Evolutionary conservation across 306 rosid genomes (phyloP).

Genomic region (Phaseolus lunatus): DNA sequence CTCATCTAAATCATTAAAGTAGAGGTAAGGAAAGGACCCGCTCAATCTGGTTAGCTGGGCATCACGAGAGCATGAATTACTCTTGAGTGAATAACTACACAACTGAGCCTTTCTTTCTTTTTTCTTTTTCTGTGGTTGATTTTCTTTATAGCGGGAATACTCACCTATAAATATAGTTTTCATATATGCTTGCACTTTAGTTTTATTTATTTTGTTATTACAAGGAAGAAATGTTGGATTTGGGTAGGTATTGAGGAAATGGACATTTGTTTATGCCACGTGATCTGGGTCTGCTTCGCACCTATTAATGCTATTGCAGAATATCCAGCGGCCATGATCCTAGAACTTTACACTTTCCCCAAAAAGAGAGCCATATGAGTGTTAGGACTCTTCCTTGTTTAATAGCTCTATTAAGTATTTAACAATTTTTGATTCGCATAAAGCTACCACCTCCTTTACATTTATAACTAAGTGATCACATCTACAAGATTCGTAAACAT

Average conservation of each 20-base stretch:
- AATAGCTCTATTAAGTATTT: background rate
- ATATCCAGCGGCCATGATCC: conserved; percentile 35
- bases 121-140: conserved; percentile 1
- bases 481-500: background rate
- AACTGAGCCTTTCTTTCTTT: background rate
- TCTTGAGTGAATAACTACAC: conserved; percentile 35
- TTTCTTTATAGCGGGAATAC: background rate
- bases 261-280: conserved; percentile 31
- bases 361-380: background rate
- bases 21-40: conserved; percentile 54
- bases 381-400: conserved; percentile 32
- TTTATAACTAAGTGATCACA: conserved; percentile 23
- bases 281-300: conserved; percentile 35
- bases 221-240: conserved; percentile 35
- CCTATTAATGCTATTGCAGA: conserved; percentile 31
- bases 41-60: conserved; percentile 60
- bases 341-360: conserved; percentile 22
- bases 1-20: conserved; percentile 41
- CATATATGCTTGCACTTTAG: conserved; percentile 3
- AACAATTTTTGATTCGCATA: background rate
- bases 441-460: conserved; percentile 23
- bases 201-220: background rate
- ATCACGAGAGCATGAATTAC: conserved; percentile 47
- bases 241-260: conserved; percentile 29
- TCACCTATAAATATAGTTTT: conserved; percentile 4